Evolutionary conservation across 495 filamentous ascomycete genomes (phyloP), one percentile per base, ranked within the genome.

Genomic region (Staphylotrichum tortipilum): DNA sequence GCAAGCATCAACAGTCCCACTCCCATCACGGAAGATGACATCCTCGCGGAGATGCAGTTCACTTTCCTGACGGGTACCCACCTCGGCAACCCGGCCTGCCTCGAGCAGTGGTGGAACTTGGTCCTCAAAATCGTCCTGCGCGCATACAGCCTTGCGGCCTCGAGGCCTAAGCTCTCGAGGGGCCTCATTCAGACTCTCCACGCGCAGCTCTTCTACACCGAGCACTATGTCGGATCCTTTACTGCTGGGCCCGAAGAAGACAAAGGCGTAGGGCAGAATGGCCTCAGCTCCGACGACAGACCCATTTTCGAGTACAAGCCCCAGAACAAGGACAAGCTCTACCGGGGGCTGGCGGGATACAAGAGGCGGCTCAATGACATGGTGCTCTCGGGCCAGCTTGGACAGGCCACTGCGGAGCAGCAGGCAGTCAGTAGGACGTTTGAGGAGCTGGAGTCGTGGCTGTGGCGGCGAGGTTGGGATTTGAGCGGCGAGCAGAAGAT

Each of bases 41-140:
- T 96, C 4, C 64, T 94, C n/a, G 91, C 89, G 34, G 90, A 97
- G 59, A 58, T 96, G 35, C 88, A 96, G 57, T 84, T 94, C 57
- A 76, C 80, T 30, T 96, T 92, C 66, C 57, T 96, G 4, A 86
- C 84, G 61, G 82, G 88, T 10, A 70, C 89, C 50, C 85, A 84
- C 21, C 72, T 96, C 36, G 84, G 84, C 63, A 96, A 94, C 61
- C 78, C 82, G 54, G 89, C 88, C 1, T 94, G 87, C 60, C 73
- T 90, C 21, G 83, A 90, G 56, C 89, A 95, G 54, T 98, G 90
- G 90, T 86, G 85, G 66, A 73, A 86, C 51, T 59, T 94, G 23
- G 66, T 90, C 7, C 64, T 62, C 47, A 73, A 73, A 30, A 68
- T 95, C 28, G 66, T 89, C 2, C 71, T 96, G 42, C 89, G 84